Base-by-base conservation (phyloP, 2,329 filamentous ascomycete species). In the Teratosphaeria gauchensis region DNA sequence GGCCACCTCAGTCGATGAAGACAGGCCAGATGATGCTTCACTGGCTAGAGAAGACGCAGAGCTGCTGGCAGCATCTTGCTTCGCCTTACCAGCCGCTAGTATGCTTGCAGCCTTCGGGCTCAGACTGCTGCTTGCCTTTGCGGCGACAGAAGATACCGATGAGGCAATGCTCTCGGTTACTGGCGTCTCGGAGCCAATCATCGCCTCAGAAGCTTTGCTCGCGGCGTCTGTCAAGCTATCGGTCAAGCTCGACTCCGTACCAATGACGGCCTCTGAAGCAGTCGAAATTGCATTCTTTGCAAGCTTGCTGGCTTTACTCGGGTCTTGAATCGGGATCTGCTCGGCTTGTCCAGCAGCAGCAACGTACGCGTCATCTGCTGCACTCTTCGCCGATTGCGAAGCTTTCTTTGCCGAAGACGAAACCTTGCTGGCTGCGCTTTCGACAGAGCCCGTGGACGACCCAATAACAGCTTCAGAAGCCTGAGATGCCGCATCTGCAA, bases 381-480 rank as follows among this genome's bases (percentile, higher is more conserved):
- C 53, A 35, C 58, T 62, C 30, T 60, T 56, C 32, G 60, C 54
- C 16, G 52, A 30, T 31, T 51, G 32, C 9, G 55, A 28, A 30
- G 46, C 42, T 57, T 55, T 58, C 14, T 55, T 33, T 21, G 55
- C 55, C 11, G 31, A 35, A 4, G 30, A 31, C 53, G 32, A 38
- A 38, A 53, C 56, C n/a, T 56, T 58, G 53, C 42, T 58, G 42
- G 48, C 54, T 14, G 53, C 33, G 48, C 56, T 58, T 58, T 82
- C 80, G 3, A 76, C 74, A 68, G 76, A 77, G 1, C 78, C 77
- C 12, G 78, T 63, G 1, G 65, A 68, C 28, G 56, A 61, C 4
- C 67, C 68, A 2, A 66, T 33, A 16, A 68, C 65, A 31, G 64
- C 64, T 32, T 65, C 62, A 2, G 66, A 68, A 21, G 64, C 67